Evolutionary conservation across 176 grass and related monocot species (phyloP).

Genomic region (Oryza glaberrima): DNA sequence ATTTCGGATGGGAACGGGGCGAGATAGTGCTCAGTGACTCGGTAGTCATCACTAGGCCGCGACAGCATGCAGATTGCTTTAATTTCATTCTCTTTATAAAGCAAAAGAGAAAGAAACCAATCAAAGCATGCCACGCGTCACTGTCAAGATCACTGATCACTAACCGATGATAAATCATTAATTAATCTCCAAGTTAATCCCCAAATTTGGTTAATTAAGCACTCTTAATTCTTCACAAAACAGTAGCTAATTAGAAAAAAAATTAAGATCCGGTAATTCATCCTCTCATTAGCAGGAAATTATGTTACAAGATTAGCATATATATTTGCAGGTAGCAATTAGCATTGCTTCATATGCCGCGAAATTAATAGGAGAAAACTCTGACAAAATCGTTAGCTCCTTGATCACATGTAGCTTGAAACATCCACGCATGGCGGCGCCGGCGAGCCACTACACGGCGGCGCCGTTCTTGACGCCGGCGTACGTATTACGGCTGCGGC

Average conservation of each 20-base stretch:
- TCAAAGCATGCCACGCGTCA: background rate
- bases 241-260: background rate
- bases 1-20: constrained; percentile 38
- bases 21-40: constrained; percentile 41
- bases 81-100: constrained; percentile 35
- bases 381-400: constrained; percentile 26
- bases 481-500: background rate
- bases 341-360: background rate
- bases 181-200: background rate
- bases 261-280: background rate
- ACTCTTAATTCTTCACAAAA: background rate
- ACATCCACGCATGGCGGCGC: background rate
- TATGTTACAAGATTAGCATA: constrained; percentile 18
- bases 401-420: background rate
- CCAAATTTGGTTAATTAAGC: background rate
- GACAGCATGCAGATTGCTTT: background rate
- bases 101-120: background rate
- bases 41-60: constrained; percentile 10
- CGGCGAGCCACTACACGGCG: constrained; percentile 20
- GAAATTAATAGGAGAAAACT: background rate
- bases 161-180: background rate
- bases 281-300: background rate
- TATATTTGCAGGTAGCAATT: background rate
- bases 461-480: background rate
- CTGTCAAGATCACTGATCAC: background rate